A percentile compares a stretch with the other conserved stretches of the same genome.
These are phyloP conservation scores for Withania somnifera DNA, from an alignment of 305 asterid species.

Conservation along the genomic window DNA sequence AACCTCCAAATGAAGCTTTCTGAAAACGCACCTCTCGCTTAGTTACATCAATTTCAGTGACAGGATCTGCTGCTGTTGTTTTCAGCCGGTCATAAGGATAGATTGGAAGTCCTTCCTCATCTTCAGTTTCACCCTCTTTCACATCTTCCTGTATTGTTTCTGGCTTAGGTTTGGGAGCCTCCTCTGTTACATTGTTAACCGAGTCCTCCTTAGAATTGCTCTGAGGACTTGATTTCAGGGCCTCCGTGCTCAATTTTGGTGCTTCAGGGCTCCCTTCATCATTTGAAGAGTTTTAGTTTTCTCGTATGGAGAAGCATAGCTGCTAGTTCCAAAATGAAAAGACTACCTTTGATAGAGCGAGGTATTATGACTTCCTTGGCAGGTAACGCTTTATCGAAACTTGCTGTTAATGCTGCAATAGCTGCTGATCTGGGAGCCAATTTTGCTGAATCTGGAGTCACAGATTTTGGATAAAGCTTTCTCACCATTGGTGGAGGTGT, in stretches of 20 bases:
- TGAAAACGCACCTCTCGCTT: conserved; percentile 74
- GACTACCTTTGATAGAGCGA: conserved; percentile 57
- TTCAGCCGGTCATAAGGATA: conserved; percentile 74
- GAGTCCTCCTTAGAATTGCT: conserved; percentile 46
- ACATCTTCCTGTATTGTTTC: conserved; percentile 77
- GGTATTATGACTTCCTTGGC: conserved; percentile 50
- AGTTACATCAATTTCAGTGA: conserved; percentile 66
- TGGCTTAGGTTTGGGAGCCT: conserved; percentile 52
- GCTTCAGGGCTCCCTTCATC: conserved; percentile 17
- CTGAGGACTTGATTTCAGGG: conserved; percentile 32
- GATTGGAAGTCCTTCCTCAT: conserved; percentile 59
- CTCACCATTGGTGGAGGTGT: conserved; percentile 92
- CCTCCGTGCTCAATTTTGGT: conserved; percentile 27
- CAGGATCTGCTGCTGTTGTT: conserved; percentile 50
- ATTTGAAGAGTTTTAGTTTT: conserved; percentile 1
- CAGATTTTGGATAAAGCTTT: conserved; percentile 70
- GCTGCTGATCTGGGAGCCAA: conserved; percentile 68
- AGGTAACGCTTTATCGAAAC: conserved; percentile 42
- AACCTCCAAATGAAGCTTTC: not conserved
- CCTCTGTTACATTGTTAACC: conserved; percentile 17
- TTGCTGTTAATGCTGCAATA: conserved; percentile 50
- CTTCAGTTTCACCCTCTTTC: conserved; percentile 76
- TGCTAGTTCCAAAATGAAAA: not conserved
- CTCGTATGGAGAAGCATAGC: not conserved
- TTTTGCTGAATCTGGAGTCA: conserved; percentile 34